phyloP scores from a whole-genome alignment of 2,329 filamentous ascomycete species.

The Alternaria triticimaculans region DNA sequence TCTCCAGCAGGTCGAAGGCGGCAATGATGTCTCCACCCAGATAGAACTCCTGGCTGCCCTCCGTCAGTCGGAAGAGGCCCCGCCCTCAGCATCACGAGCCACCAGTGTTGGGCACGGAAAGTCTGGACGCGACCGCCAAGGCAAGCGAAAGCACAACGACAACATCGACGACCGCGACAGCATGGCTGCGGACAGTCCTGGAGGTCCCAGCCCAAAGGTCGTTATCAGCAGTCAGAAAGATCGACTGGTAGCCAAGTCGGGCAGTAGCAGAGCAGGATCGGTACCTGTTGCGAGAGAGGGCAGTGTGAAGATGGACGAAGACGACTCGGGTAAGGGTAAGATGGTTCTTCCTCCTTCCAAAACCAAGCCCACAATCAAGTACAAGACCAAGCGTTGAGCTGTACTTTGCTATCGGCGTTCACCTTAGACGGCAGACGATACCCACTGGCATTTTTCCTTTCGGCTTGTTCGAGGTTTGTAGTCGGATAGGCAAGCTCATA shows the following conservation, averaged over 20 bases:
- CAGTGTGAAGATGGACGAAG: conserved; percentile 58
- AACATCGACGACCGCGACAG: conserved; percentile 48
- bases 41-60: conserved; percentile 57
- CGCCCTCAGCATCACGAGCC: conserved; percentile 43
- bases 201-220: conserved; percentile 45
- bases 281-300: conserved; percentile 56
- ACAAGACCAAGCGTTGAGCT: conserved; percentile 24
- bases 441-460: conserved; percentile 20
- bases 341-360: conserved; percentile 40
- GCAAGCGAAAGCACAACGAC: conserved; percentile 47
- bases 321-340: conserved; percentile 55
- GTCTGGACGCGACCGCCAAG: conserved; percentile 45
- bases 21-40: conserved; percentile 51
- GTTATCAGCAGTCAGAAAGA: conserved; percentile 40
- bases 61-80: conserved; percentile 54
- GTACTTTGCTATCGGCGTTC: conserved; percentile 12
- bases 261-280: conserved; percentile 50
- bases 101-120: conserved; percentile 43
- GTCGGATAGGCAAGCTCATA: conserved; percentile 25
- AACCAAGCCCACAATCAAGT: conserved; percentile 19
- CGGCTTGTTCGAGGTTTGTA: conserved; percentile 28
- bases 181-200: conserved; percentile 48
- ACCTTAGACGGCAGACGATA: conserved; percentile 26
- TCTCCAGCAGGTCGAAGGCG: conserved; percentile 51
- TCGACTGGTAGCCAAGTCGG: conserved; percentile 50